Base-by-base conservation (phyloP, 1,284 basidiomycete genomes). In the Pyrrhoderma noxium region DNA sequence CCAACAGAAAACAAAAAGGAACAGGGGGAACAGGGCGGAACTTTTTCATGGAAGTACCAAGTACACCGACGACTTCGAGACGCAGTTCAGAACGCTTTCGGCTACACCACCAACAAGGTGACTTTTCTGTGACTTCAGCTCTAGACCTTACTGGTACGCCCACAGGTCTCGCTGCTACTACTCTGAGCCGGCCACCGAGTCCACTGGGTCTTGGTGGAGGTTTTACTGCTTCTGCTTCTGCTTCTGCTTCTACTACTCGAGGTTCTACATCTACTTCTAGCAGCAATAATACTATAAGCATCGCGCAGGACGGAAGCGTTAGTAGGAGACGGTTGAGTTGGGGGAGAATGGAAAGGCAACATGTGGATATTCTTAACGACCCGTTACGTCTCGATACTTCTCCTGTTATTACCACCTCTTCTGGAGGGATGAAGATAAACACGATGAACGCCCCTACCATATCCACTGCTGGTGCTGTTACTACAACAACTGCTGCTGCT, bases 101-200 rank as follows among this genome's bases (percentile, higher is more conserved):
- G 27, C 7, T 31, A 5, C 27, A 31, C 27, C 27, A 31, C 27
- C 27, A 31, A 11, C 27, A 31, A 31, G 47, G 48, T 34, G 48
- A 53, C 23, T 65, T 64, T 36, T 75, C 76, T 19, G 71, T 75
- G 11, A 75, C 80, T 43, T 80, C 77, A n/a, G 79, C 76, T 46
- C 62, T 82, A 54, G 75, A 82, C 64, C 62, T 82, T 41, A 67
- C 73, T 48, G 66, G 71, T 27, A 70, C 72, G 25, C 62, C 71
- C 48, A 64, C 72, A n/a, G 53, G 53, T 7, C 11, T 31, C 11
- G 27, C 27, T 31, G 5, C 27, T 31, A 31, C 27, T 11, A n/a
- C n/a, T n/a, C n/a, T n/a, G n/a, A 31, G 27, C 11, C 5, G 11
- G 5, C 27, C 27, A 31, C 27, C 27, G 27, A 31, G 27, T 31